Evolutionary conservation across 371 early-diverging fungal genomes (phyloP), one percentile per base, ranked within the genome.

Genomic region (Lichtheimia hyalospora): DNA sequence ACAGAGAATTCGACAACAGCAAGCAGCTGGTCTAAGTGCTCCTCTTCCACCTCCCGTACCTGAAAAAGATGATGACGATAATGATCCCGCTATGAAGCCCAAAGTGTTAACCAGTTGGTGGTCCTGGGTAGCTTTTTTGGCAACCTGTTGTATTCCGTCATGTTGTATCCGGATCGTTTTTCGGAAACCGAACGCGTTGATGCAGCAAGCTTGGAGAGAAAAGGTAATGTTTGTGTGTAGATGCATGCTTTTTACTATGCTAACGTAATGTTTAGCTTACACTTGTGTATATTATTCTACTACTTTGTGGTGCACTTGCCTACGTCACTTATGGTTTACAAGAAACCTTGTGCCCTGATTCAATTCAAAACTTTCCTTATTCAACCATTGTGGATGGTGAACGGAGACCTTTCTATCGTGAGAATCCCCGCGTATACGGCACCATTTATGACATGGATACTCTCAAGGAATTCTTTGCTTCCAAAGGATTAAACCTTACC

Each of bases 131-230:
- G 83, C 85, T 5, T 75, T 71, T 50, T 63, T 85, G 15, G 68
- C 70, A 57, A 85, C 85, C 4, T 85, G 85, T 53, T 85, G 82
- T 58, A 63, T 83, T 49, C 85, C 85, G 1, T 75, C 75, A 49
- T 74, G 75, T 65, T 69, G 80, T 51, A 62, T 85, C 3, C 74
- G 78, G 27, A 68, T 75, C 18, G 81, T 82, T 61, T 55, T 81
- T 50, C 63, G 72, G 41, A 77, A 75, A 41, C 66, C 69, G 1
- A 68, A 79, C 52, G 64, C 72, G 23, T 70, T 78, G 65, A 79
- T 76, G 49, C 76, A 82, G 49, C 86, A 85, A 63, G 89, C 89
- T 27, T 88, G 89, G 89, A 70, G 89, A 66, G 89, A 88, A 72
- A 88, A 88, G 62, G 82, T 88, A 69, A 34, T 34, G 34, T 34